Conservation (phyloP, 306 rosid species). For the Malus orientalis region DNA sequence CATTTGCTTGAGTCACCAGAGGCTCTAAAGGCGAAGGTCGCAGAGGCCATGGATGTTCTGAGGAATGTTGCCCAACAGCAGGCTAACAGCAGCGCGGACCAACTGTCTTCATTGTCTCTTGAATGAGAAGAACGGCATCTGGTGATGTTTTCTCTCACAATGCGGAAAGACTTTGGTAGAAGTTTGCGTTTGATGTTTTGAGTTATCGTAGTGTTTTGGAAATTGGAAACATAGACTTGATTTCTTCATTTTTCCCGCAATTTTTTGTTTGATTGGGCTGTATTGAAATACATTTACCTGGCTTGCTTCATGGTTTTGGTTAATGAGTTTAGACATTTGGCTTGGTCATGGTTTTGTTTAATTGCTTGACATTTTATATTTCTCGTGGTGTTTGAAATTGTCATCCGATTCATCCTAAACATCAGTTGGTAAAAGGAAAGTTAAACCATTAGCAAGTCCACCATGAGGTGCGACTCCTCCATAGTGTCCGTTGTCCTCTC, state of each 20-base stretch:
- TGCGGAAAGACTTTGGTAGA: background rate
- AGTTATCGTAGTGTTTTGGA: background rate
- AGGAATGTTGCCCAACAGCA: slow-evolving; percentile 64
- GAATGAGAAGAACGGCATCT: slow-evolving; percentile 14
- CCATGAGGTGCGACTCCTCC: too few relatives aligned
- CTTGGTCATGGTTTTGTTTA: background rate
- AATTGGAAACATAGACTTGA: background rate
- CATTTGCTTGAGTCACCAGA: slow-evolving; percentile 70
- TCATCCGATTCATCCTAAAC: too few relatives aligned
- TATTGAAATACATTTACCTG: background rate
- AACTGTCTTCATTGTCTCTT: slow-evolving; percentile 49
- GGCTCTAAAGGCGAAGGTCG: slow-evolving; percentile 62
- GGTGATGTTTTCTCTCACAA: background rate
- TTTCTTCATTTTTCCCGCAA: background rate
- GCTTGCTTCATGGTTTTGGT: background rate
- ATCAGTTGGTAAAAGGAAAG: too few relatives aligned
- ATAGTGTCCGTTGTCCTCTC: too few relatives aligned
- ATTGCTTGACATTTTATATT: background rate
- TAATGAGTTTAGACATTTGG: background rate
- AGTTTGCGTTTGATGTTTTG: background rate
- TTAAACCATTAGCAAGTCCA: too few relatives aligned
- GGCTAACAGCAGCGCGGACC: slow-evolving; percentile 37
- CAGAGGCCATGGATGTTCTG: slow-evolving; percentile 65
- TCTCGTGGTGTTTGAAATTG: background rate
- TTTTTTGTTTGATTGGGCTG: background rate